Conservation (phyloP, 352 stramenopile species). For the Phytophthora fragariaefolia region DNA sequence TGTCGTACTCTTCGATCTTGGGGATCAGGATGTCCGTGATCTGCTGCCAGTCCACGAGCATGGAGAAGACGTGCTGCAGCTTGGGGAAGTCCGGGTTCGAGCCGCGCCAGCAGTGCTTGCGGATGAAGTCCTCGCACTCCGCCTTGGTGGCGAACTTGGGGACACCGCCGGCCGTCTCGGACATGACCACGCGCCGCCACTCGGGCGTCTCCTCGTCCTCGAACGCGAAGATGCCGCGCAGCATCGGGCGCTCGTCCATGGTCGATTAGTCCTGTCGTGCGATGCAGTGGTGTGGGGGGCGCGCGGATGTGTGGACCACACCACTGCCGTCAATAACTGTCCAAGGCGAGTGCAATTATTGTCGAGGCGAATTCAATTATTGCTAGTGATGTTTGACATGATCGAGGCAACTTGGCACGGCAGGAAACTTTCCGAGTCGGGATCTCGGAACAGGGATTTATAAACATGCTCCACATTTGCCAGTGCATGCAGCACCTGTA, state of each 20-base stretch:
- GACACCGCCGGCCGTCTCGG: slow-evolving; percentile 68
- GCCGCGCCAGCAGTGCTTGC: slow-evolving; percentile 81
- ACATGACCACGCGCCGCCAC: slow-evolving; percentile 76
- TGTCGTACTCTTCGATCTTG: slow-evolving; percentile 83
- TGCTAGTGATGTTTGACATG: too few species aligned
- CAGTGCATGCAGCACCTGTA: too few species aligned
- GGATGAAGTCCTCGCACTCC: slow-evolving; percentile 91
- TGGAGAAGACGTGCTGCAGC: slow-evolving; percentile 93
- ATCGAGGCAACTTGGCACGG: too few species aligned
- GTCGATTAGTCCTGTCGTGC: too few species aligned
- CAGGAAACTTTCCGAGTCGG: too few species aligned
- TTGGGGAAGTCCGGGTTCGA: slow-evolving; percentile 92
- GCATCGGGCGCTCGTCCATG: slow-evolving; percentile 63
- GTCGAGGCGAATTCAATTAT: too few species aligned
- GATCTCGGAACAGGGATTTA: too few species aligned
- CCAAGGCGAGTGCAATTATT: too few species aligned
- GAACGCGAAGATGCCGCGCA: slow-evolving; percentile 87
- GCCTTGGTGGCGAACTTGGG: slow-evolving; percentile 90
- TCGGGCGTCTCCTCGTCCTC: slow-evolving; percentile 88
- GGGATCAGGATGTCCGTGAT: slow-evolving; percentile 77
- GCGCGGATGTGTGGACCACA: neutral
- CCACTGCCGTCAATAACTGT: too few species aligned
- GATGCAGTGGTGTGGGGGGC: too few species aligned
- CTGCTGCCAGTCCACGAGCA: slow-evolving; percentile 90
- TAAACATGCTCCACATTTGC: too few species aligned